Evolutionary conservation across 2,329 filamentous ascomycete species (phyloP), one percentile per base, ranked within the genome.

Genomic region (Fusarium sp.): DNA sequence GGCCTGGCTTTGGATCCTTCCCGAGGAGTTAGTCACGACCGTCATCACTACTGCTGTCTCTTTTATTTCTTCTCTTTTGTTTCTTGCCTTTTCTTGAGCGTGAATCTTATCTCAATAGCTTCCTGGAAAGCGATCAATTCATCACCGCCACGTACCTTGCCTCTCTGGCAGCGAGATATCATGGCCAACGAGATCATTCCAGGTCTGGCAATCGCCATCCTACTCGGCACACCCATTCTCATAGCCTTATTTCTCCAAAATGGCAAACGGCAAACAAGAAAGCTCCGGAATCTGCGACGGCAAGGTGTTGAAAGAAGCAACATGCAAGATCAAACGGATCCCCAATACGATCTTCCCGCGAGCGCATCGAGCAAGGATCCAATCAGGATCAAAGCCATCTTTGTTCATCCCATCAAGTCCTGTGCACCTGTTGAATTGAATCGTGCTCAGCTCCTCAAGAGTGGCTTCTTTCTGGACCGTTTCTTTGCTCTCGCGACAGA

Each of bases 401-500:
- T 72, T 6, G 62, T 77, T 7, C 75, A 77, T 13, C 76, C 76
- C 0, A 64, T 77, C 51, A 77, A 77, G 37, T 77, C 76, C 0
- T 77, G 75, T 42, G 72, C 61, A 2, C 73, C 74, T 0, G 54
- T 77, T 7, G 76, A 77, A 29, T 13, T 77, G 18, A 30, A 71
- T 16, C 55, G 70, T 4, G 73, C 72, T 1, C 22, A 69, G 8
- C 67, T 77, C 9, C 60, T 72, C 12, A 77, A 77, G 25, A 68
- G 69, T 1, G 75, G 76, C 0, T 72, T 77, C 8, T 20, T 60
- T 7, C 69, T 73, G 30, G 76, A 77, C 29, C 59, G 76, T 7
- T 71, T 70, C 46, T 74, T 79, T 42, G 77, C 73, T 6, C 60
- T 80, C 0, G 78, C 79, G 0, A 69, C 70, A 3, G 74, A 79